Conservation (phyloP, 2,329 filamentous ascomycete species). For the Ophiostoma australiae region DNA sequence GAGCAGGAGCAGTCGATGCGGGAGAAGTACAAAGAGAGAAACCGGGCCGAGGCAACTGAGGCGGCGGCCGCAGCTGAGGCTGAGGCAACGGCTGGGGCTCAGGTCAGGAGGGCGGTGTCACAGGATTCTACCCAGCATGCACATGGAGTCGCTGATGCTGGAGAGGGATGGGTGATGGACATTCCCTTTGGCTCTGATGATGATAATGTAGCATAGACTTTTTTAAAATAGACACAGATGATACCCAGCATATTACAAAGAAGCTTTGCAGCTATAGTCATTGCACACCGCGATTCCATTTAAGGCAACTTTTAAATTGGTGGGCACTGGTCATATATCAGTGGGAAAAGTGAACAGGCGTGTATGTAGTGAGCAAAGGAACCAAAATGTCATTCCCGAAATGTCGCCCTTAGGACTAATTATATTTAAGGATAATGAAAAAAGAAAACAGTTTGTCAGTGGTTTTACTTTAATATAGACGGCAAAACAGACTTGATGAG, state of each 20-base stretch:
- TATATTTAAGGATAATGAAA: too few species aligned
- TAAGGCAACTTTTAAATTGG: too few species aligned
- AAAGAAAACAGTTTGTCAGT: too few species aligned
- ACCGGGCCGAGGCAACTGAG: slow-evolving; percentile 16
- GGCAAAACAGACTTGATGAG: too few species aligned
- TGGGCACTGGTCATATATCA: too few species aligned
- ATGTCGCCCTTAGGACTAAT: too few species aligned
- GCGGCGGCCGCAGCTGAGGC: not conserved
- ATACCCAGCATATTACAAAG: not conserved
- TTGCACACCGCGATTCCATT: not conserved
- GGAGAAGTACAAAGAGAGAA: slow-evolving; percentile 21
- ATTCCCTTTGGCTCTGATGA: slow-evolving; percentile 11
- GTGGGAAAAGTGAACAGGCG: too few species aligned
- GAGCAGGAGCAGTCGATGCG: slow-evolving; percentile 32
- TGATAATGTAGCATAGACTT: not conserved
- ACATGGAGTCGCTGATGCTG: not conserved
- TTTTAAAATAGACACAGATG: not conserved
- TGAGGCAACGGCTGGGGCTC: not conserved
- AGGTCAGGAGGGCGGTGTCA: not conserved
- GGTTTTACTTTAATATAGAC: too few species aligned
- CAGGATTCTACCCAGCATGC: not conserved
- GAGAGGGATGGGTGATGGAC: not conserved
- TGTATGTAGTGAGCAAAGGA: too few species aligned
- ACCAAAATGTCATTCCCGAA: too few species aligned
- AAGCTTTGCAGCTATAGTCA: not conserved